A percentile compares a stretch with the other conserved stretches of the same genome.
Conservation (phyloP, 495 filamentous ascomycete genomes). For the Penicillium samsonianum region DNA sequence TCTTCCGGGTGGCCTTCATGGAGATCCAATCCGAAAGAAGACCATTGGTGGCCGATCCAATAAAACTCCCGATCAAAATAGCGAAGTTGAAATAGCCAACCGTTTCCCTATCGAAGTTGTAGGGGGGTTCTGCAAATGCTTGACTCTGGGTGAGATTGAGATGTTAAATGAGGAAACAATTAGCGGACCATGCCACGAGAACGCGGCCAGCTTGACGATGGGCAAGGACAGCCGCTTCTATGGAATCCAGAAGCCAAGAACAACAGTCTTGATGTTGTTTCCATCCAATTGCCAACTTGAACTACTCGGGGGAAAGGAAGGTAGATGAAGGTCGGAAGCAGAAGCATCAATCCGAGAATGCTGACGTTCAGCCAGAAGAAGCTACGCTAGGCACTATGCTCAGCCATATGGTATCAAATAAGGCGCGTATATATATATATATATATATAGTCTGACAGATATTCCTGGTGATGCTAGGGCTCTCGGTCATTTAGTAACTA, state of each 20-base stretch:
- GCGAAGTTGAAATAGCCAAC: constrained; percentile 57
- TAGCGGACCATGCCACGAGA: constrained; percentile 62
- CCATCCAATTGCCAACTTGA: too few relatives aligned
- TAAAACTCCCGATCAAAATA: too few relatives aligned
- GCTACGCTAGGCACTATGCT: constrained; percentile 55
- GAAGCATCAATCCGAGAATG: constrained; percentile 44
- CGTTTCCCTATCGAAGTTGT: constrained; percentile 52
- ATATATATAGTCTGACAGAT: too few relatives aligned
- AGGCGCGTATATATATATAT: too few relatives aligned
- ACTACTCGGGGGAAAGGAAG: too few relatives aligned
- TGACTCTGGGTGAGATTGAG: constrained; percentile 66
- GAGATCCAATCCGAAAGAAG: constrained; percentile 61
- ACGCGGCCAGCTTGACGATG: constrained; percentile 61
- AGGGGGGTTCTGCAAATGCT: constrained; percentile 60
- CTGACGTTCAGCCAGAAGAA: constrained; percentile 62
- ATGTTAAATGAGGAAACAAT: constrained; percentile 59
- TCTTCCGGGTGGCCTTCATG: constrained; percentile 58
- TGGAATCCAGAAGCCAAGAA: too few relatives aligned
- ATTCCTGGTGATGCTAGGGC: too few relatives aligned
- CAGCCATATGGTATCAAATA: constrained; percentile 33
- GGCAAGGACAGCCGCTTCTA: constrained; percentile 62
- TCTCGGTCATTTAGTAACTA: too few relatives aligned
- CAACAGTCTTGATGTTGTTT: too few relatives aligned
- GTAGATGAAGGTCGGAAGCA: constrained; percentile 55
- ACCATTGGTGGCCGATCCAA: constrained; percentile 60